phyloP scores from a whole-genome alignment of 805 yeast species.

The Wickerhamomyces tratensis region DNA sequence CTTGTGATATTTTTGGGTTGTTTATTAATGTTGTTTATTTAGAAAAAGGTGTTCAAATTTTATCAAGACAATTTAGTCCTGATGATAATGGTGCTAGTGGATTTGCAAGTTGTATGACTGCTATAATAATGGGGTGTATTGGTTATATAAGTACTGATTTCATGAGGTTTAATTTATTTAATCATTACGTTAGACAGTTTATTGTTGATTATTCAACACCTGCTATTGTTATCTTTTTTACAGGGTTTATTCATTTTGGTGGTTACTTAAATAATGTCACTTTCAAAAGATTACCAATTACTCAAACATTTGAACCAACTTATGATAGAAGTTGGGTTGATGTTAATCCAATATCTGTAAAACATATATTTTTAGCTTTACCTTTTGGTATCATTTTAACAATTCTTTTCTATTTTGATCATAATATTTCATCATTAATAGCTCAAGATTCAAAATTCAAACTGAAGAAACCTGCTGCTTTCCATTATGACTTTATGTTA shows the following conservation, averaged over 20 bases:
- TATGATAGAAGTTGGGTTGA: slow-evolving; percentile 29
- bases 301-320: slow-evolving; percentile 72
- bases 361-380: slow-evolving; percentile 76
- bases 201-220: slow-evolving; percentile 87
- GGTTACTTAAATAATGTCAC: slow-evolving; percentile 51
- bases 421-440: slow-evolving; percentile 87
- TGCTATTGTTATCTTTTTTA: slow-evolving; percentile 73
- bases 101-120: slow-evolving; percentile 65
- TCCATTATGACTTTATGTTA: slow-evolving; percentile 86
- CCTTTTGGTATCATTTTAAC: slow-evolving; percentile 90
- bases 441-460: slow-evolving; percentile 82
- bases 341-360: slow-evolving; percentile 35
- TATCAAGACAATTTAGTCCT: slow-evolving; percentile 55
- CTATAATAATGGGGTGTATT: slow-evolving; percentile 64
- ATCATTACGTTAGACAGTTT: slow-evolving; percentile 50
- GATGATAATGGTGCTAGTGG: slow-evolving; percentile 36
- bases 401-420: slow-evolving; percentile 85
- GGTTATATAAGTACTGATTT: slow-evolving; percentile 58
- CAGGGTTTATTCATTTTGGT: slow-evolving; percentile 90
- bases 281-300: slow-evolving; percentile 57
- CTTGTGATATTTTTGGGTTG: slow-evolving; percentile 90
- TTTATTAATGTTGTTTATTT: slow-evolving; percentile 83
- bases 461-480: slow-evolving; percentile 74
- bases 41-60: slow-evolving; percentile 82
- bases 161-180: slow-evolving; percentile 48